Evolutionary conservation across 345 rosid genomes (phyloP).

Genomic region (Lepidium didymum): DNA sequence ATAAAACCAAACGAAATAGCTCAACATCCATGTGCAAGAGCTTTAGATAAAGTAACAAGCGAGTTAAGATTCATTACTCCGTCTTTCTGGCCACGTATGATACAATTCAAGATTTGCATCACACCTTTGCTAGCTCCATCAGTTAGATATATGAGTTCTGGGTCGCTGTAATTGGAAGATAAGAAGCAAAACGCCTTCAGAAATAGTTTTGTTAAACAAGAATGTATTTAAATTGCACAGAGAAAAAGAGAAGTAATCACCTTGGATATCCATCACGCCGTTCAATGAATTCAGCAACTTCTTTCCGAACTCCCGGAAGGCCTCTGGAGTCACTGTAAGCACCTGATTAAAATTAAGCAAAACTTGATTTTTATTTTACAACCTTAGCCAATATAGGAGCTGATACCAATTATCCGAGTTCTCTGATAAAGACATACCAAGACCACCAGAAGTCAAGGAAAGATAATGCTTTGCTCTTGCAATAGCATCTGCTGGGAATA

Average conservation of each 20-base stretch:
- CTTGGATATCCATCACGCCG: conserved; percentile 97
- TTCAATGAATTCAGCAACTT: conserved; percentile 82
- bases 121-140: conserved; percentile 99
- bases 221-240: not conserved
- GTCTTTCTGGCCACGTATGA: conserved; percentile 70
- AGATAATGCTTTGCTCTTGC: conserved; percentile 92
- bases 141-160: conserved; percentile 85
- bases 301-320: conserved; percentile 73
- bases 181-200: conserved; percentile 13
- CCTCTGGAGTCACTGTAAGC: conserved; percentile 98
- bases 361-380: not conserved
- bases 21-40: not conserved
- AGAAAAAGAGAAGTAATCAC: conserved; percentile 32
- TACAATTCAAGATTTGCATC: conserved; percentile 77
- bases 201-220: not conserved
- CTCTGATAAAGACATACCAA: conserved; percentile 44
- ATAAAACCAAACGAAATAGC: not conserved
- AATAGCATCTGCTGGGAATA: conserved; percentile 89
- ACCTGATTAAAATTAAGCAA: conserved; percentile 36
- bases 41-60: not conserved
- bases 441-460: conserved; percentile 70
- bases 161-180: conserved; percentile 55
- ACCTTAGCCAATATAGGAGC: not conserved
- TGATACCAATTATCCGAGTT: not conserved
- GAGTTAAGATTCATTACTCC: conserved; percentile 46